Conservation (phyloP, 768 basidiomycete genomes). For the Suillus clintonianus region DNA sequence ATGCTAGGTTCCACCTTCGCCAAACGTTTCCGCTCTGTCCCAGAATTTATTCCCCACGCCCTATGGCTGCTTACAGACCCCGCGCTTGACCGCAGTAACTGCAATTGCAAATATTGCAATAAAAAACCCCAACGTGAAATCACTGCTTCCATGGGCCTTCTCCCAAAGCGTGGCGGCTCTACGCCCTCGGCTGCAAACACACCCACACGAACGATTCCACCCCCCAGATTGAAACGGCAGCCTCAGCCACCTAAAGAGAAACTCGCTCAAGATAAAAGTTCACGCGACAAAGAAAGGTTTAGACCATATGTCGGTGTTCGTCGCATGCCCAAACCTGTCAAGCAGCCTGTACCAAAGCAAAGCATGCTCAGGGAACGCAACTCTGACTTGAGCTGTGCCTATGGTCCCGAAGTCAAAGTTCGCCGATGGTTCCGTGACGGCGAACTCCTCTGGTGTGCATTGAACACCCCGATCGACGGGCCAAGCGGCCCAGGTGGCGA, state of each 20-base stretch:
- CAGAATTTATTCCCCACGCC: slow-evolving; percentile 85
- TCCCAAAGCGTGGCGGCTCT: slow-evolving; percentile 29
- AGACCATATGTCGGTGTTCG: slow-evolving; percentile 46
- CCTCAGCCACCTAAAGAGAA: background rate
- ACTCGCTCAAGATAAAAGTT: slow-evolving; percentile 5
- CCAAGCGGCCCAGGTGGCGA: slow-evolving; percentile 30
- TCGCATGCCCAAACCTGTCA: slow-evolving; percentile 36
- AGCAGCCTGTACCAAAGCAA: slow-evolving; percentile 42
- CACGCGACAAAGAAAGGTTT: slow-evolving; percentile 17
- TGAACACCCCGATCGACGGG: slow-evolving; percentile 51
- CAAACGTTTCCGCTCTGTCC: slow-evolving; percentile 73
- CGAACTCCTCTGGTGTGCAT: slow-evolving; percentile 72
- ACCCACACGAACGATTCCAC: slow-evolving; percentile 17
- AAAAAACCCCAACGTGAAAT: slow-evolving; percentile 71
- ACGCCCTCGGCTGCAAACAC: slow-evolving; percentile 27
- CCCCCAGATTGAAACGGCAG: slow-evolving; percentile 19
- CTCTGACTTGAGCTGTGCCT: slow-evolving; percentile 61
- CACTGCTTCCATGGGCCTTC: slow-evolving; percentile 58
- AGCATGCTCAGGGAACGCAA: slow-evolving; percentile 63
- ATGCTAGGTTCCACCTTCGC: slow-evolving; percentile 42
- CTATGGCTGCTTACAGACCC: slow-evolving; percentile 71
- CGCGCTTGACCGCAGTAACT: slow-evolving; percentile 47
- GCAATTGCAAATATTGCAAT: slow-evolving; percentile 77
- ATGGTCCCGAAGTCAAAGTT: slow-evolving; percentile 45
- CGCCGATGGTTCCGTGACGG: slow-evolving; percentile 66